These are phyloP conservation scores for Phaeodactylum tricornutum DNA, from an alignment of 108 stramenopile species.

Conservation along the genomic window DNA sequence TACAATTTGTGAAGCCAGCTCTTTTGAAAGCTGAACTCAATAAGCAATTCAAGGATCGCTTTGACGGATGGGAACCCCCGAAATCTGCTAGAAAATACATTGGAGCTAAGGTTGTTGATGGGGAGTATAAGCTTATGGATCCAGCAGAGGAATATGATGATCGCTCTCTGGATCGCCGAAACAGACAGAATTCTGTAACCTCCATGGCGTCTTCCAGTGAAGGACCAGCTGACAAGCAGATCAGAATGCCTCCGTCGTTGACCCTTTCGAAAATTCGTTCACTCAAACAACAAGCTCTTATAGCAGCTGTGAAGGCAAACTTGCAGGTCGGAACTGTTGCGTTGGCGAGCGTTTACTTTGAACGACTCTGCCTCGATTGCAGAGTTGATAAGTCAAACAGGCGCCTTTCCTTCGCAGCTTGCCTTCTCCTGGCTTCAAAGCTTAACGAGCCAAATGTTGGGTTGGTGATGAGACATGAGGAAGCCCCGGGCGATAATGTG, in stretches of 20 bases:
- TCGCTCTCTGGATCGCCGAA: slow-evolving; percentile 3
- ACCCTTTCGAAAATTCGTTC: slow-evolving; percentile 86
- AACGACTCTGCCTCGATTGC: slow-evolving; percentile 83
- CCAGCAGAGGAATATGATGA: slow-evolving; percentile 38
- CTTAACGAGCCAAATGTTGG: slow-evolving; percentile 71
- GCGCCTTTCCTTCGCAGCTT: slow-evolving; percentile 82
- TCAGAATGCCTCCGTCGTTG: slow-evolving; percentile 88
- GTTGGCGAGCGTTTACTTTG: slow-evolving; percentile 86
- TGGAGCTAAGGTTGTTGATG: slow-evolving; percentile 68
- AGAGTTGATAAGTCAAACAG: slow-evolving; percentile 91
- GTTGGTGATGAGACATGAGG: slow-evolving; percentile 29
- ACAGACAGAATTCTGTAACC: slow-evolving; percentile 19
- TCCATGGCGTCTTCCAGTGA: slow-evolving; percentile 3
- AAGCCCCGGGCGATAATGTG: slow-evolving; percentile 8
- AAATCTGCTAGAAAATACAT: slow-evolving; percentile 50
- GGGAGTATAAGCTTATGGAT: slow-evolving; percentile 71
- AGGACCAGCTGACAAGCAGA: slow-evolving; percentile 1
- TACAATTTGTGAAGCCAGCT: slow-evolving; percentile 80
- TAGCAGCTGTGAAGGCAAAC: slow-evolving; percentile 52
- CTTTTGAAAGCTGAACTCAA: slow-evolving; percentile 87
- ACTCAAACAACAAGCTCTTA: slow-evolving; percentile 76
- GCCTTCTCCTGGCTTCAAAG: slow-evolving; percentile 83
- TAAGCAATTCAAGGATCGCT: slow-evolving; percentile 86
- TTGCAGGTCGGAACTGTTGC: slow-evolving; percentile 85
- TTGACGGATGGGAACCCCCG: slow-evolving; percentile 85